Conservation (phyloP, 2,329 filamentous ascomycete genomes). For the Xylaria arbuscula region DNA sequence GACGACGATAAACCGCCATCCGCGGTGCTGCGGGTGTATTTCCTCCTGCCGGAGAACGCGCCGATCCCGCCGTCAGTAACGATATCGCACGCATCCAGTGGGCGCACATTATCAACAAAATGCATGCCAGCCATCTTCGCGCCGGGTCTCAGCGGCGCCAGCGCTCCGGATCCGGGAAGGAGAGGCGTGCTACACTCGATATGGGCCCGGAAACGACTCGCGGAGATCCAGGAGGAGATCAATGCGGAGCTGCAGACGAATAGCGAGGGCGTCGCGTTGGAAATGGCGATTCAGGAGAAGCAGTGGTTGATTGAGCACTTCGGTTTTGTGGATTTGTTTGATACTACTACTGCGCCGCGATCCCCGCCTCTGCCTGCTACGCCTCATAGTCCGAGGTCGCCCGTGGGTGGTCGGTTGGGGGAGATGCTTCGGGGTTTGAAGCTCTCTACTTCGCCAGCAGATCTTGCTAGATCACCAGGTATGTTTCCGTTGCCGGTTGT, state of each 20-base stretch:
- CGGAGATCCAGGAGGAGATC: constrained; percentile 81
- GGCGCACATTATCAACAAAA: constrained; percentile 69
- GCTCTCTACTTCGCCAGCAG: constrained; percentile 76
- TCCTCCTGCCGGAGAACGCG: constrained; percentile 78
- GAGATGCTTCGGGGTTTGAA: constrained; percentile 85
- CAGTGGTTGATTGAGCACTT: constrained; percentile 89
- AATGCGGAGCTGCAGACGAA: constrained; percentile 77
- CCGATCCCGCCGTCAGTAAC: constrained; percentile 78
- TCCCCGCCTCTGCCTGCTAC: constrained; percentile 45
- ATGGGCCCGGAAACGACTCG: constrained; percentile 86
- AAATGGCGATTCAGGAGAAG: constrained; percentile 86
- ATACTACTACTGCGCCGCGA: constrained; percentile 36
- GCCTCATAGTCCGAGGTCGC: constrained; percentile 71
- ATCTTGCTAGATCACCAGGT: constrained; percentile 68
- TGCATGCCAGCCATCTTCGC: constrained; percentile 89
- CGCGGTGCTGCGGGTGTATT: constrained; percentile 72
- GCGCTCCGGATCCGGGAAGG: constrained; percentile 73
- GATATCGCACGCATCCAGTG: constrained; percentile 61
- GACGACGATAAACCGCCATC: constrained; percentile 61
- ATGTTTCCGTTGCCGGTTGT: constrained; percentile 43
- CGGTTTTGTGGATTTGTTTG: constrained; percentile 62
- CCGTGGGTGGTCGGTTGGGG: constrained; percentile 74
- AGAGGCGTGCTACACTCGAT: constrained; percentile 89
- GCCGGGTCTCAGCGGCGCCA: constrained; percentile 76
- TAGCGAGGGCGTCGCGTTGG: constrained; percentile 81